Conservation (phyloP, 2,329 filamentous ascomycete species). For the Phialophora tarda region DNA sequence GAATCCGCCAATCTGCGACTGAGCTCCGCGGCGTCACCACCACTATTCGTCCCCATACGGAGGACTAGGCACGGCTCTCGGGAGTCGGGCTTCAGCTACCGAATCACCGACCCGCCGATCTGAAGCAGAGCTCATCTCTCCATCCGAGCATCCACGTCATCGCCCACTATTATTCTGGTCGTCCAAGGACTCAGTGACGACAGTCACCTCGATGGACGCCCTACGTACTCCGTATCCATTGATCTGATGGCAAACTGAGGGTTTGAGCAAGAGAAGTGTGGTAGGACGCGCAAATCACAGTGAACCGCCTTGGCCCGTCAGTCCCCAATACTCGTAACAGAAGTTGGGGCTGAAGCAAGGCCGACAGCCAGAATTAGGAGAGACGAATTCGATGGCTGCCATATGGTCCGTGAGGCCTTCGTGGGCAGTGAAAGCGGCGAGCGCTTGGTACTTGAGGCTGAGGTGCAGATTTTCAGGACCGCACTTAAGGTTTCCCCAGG, state of each 20-base stretch:
- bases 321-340: no score
- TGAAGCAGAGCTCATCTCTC: slow-evolving; percentile 9
- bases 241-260: not conserved
- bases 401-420: not conserved
- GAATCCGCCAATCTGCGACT: slow-evolving; percentile 20
- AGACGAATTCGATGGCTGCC: not conserved
- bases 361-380: slow-evolving; percentile 1
- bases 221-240: not conserved
- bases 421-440: not conserved
- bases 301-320: not conserved
- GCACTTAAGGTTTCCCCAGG: slow-evolving; percentile 22
- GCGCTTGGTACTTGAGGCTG: slow-evolving; percentile 19
- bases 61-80: not conserved
- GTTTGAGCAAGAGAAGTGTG: not conserved
- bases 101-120: slow-evolving; percentile 16
- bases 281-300: slow-evolving; percentile 7
- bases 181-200: not conserved
- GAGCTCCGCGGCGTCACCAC: slow-evolving; percentile 1
- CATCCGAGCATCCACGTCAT: slow-evolving; percentile 15
- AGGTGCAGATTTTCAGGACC: slow-evolving; percentile 20
- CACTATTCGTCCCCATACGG: not conserved
- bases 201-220: not conserved
- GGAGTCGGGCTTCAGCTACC: slow-evolving; percentile 19
- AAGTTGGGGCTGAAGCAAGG: slow-evolving; percentile 10
- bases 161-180: not conserved